Base-by-base conservation (phyloP, 768 basidiomycete genomes). In the Amanita pallidorosea region DNA sequence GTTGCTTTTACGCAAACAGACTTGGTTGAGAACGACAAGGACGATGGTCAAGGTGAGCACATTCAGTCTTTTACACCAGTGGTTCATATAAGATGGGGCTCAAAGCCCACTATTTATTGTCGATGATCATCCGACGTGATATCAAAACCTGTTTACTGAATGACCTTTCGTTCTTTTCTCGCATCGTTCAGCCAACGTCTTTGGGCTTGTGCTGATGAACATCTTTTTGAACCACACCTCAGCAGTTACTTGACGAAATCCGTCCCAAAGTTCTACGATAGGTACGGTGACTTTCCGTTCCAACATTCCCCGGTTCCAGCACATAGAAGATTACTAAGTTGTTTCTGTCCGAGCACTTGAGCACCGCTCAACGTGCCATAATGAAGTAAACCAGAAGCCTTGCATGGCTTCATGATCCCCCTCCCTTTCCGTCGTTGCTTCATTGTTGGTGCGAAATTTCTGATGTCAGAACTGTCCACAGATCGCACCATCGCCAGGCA, bases 81-180 rank as follows among this genome's bases (percentile, higher is more conserved):
- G n/a, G 8, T 17, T 20, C 6, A 4, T 11, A 46, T 29, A 33
- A 2, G 45, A 46, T 46, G 45, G 45, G 45, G 45, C 29, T 7
- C n/a, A 31, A 31, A n/a, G 29, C 45, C 45, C 27, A 17, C 12
- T 33, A 46, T 46, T 46, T 46, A 46, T 46, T 46, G 45, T 46
- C 45, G 45, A 46, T 46, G 45, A 46, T 33, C 33, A 27, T 25
- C 5, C 33, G 13, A 33, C n/a, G 7, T 34, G 33, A 46, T 31
- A 6, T 46, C 45, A 34, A 15, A 8, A 17, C 1, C 29, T 7
- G 29, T 33, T 27, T 33, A 9, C 33, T 46, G 29, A 31, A 44
- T 33, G 2, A 17, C 9, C 5, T 33, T 31, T 46, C 8, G 4
- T 31, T 17, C 12, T 22, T 23, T 11, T 12, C 2, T 1, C 22